These are phyloP conservation scores for Fragilaria radians DNA, from an alignment of 108 stramenopile genomes.

Conservation along the genomic window DNA sequence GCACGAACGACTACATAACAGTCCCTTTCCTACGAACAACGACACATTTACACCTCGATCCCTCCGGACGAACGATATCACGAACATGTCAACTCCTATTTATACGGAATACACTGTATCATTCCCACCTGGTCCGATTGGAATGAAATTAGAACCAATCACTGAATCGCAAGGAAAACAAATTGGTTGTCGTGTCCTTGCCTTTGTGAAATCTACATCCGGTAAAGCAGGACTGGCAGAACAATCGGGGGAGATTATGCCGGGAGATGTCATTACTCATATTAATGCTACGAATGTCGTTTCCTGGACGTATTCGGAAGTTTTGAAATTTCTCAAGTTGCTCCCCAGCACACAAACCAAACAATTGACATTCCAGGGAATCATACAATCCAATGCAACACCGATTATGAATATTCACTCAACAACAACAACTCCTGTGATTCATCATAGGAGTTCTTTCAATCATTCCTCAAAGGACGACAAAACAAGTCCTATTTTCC, in stretches of 20 bases:
- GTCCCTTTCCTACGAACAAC: too few species aligned
- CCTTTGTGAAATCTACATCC: constrained; percentile 38
- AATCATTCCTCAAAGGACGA: too few species aligned
- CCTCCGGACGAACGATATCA: too few species aligned
- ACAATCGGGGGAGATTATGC: constrained; percentile 29
- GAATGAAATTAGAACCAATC: constrained; percentile 47
- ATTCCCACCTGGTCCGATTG: constrained; percentile 47
- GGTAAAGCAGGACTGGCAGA: constrained; percentile 39
- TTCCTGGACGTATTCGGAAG: too few species aligned
- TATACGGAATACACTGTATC: constrained; percentile 17
- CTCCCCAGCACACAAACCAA: not conserved
- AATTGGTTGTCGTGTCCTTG: constrained; percentile 27
- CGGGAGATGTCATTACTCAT: constrained; percentile 31
- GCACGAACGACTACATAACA: too few species aligned
- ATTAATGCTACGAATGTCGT: too few species aligned
- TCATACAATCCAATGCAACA: too few species aligned
- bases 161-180: constrained; percentile 7
- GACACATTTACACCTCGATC: too few species aligned
- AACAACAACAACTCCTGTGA: too few species aligned
- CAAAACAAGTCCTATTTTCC: too few species aligned
- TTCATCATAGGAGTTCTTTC: too few species aligned
- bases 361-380: not conserved
- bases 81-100: not conserved
- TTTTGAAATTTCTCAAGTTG: not conserved
- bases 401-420: too few species aligned